phyloP scores from a whole-genome alignment of 345 rosid species.

The Mallotus nudiflorus region DNA sequence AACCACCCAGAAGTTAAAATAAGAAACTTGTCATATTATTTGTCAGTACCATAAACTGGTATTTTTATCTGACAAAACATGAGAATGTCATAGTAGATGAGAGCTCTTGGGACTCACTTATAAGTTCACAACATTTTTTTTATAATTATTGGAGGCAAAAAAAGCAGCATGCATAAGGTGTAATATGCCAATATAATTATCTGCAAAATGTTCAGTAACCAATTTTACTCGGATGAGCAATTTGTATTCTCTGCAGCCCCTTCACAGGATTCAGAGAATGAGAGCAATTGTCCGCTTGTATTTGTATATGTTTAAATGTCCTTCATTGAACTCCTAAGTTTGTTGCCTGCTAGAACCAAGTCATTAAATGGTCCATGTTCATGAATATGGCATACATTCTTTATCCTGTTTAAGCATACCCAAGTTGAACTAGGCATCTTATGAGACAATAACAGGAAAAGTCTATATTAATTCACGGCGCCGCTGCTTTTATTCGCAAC shows the following conservation, averaged over 20 bases:
- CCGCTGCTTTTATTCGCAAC: conserved; percentile 28
- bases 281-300: too few relatives aligned
- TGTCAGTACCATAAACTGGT: too few relatives aligned
- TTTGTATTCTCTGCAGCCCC: neutral
- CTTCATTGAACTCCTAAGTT: conserved; percentile 14
- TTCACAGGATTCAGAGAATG: neutral
- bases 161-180: conserved; percentile 13
- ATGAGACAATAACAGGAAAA: conserved; percentile 33
- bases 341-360: conserved; percentile 29
- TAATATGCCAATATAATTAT: conserved; percentile 2
- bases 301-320: too few relatives aligned
- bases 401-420: conserved; percentile 26
- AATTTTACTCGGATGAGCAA: conserved; percentile 8
- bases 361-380: conserved; percentile 38
- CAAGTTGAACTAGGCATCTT: conserved; percentile 31
- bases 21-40: conserved; percentile 15
- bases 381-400: conserved; percentile 38
- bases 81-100: too few relatives aligned
- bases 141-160: neutral
- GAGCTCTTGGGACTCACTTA: too few relatives aligned
- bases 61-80: too few relatives aligned
- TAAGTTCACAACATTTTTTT: too few relatives aligned
- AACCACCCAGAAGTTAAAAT: conserved; percentile 36
- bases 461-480: conserved; percentile 29
- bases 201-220: conserved; percentile 9